These are phyloP conservation scores for Plasmodium gallinaceum DNA, from an alignment of 169 alveolate species.

Conservation along the genomic window DNA sequence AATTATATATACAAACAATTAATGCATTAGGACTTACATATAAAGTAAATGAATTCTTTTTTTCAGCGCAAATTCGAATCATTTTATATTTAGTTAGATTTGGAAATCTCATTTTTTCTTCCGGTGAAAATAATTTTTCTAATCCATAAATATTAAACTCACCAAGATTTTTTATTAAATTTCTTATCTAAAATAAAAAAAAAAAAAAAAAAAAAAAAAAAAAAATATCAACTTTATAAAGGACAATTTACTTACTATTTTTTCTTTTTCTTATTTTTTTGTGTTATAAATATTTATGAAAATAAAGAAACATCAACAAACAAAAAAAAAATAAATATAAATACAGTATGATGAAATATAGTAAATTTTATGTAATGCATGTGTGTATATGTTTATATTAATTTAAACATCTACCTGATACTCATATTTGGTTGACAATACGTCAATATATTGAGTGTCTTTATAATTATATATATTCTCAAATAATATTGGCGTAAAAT, in stretches of 20 bases:
- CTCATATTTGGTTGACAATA: conserved; percentile 52
- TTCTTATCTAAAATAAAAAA: conserved; percentile 6
- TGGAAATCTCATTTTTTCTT: conserved; percentile 44
- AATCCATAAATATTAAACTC: conserved; percentile 34
- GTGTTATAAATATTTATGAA: no score
- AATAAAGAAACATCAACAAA: background rate
- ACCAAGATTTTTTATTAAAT: conserved; percentile 55
- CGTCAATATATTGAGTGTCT: conserved; percentile 49
- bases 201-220: background rate
- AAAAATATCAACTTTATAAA: background rate
- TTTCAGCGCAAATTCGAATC: conserved; percentile 20
- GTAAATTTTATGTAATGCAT: background rate
- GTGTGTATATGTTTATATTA: background rate
- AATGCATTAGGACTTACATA: conserved; percentile 57
- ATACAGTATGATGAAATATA: background rate
- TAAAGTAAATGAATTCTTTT: conserved; percentile 34
- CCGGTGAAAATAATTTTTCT: conserved; percentile 16
- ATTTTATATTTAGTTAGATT: conserved; percentile 55
- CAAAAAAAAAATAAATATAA: background rate
- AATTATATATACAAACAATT: conserved; percentile 67
- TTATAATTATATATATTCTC: conserved; percentile 36
- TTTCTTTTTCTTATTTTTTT: no score
- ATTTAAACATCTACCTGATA: conserved; percentile 11
- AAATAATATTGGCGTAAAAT: conserved; percentile 56
- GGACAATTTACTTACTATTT: no score